Conservation (phyloP, 1,139 yeast species). For the Yamadazyma atmosphaerica region DNA sequence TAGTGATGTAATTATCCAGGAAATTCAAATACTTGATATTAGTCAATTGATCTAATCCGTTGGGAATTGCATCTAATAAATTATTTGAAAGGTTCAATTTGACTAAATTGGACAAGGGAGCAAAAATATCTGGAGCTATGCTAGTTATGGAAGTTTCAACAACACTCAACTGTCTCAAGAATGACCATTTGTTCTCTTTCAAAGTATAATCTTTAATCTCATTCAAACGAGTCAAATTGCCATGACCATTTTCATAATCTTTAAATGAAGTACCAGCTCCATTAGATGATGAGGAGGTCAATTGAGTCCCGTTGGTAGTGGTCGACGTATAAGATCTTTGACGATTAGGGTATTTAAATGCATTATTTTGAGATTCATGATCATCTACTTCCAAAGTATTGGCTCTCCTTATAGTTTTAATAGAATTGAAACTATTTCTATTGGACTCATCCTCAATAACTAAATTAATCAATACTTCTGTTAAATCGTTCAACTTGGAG, state of each 20-base stretch:
- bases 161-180: conserved; percentile 56
- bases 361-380: conserved; percentile 15
- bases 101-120: conserved; percentile 50
- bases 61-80: conserved; percentile 49
- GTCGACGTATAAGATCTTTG: conserved; percentile 27
- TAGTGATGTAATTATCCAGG: conserved; percentile 52
- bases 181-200: conserved; percentile 51
- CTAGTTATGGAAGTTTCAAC: conserved; percentile 53
- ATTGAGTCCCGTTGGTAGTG: conserved; percentile 6
- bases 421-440: conserved; percentile 37
- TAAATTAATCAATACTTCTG: conserved; percentile 50
- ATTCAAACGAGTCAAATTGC: conserved; percentile 1
- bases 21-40: conserved; percentile 56
- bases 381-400: conserved; percentile 14
- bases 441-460: conserved; percentile 58
- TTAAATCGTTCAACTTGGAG: conserved; percentile 50
- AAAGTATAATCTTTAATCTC: conserved; percentile 13
- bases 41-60: conserved; percentile 49
- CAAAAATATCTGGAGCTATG: conserved; percentile 47
- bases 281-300: conserved; percentile 2
- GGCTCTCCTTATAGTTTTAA: conserved; percentile 13
- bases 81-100: conserved; percentile 61
- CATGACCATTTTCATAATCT: neutral
- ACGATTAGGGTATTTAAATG: conserved; percentile 26
- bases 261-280: conserved; percentile 28